Conservation (phyloP, 106 monocot species). For the Dactylorhiza incarnata region DNA sequence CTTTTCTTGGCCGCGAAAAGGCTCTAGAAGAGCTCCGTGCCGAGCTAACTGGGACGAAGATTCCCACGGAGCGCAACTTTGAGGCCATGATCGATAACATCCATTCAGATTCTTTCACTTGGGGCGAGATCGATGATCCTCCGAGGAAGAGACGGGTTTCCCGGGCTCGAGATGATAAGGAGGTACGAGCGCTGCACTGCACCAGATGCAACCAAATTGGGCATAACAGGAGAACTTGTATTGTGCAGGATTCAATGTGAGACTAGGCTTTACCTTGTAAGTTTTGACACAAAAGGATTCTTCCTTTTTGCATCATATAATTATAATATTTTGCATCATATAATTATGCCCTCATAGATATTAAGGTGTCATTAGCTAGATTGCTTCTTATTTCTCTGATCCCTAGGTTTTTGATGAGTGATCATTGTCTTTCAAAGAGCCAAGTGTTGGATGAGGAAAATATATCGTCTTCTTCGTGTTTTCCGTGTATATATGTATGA, state of each 20-base stretch:
- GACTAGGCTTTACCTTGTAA: conserved; percentile 8
- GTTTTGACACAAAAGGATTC: background rate
- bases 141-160: conserved; percentile 35
- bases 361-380: no score
- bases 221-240: conserved; percentile 49
- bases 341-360: background rate
- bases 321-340: background rate
- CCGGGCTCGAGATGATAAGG: conserved; percentile 11
- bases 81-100: conserved; percentile 11
- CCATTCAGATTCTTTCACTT: conserved; percentile 14
- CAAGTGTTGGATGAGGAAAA: background rate
- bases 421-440: background rate
- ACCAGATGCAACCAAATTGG: conserved; percentile 51
- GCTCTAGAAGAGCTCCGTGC: conserved; percentile 37
- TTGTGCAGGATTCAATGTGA: conserved; percentile 5
- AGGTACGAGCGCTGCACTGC: conserved; percentile 40
- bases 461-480: no score
- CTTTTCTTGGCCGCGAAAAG: conserved; percentile 54
- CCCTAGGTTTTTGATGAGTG: background rate
- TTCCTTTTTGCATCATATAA: background rate
- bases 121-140: conserved; percentile 38
- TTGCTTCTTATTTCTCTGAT: background rate
- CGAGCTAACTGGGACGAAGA: conserved; percentile 9
- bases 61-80: conserved; percentile 1
- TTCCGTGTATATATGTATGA: no score